phyloP scores from a whole-genome alignment of 2,329 filamentous ascomycete genomes.

The Conoideocrella luteorostrata region DNA sequence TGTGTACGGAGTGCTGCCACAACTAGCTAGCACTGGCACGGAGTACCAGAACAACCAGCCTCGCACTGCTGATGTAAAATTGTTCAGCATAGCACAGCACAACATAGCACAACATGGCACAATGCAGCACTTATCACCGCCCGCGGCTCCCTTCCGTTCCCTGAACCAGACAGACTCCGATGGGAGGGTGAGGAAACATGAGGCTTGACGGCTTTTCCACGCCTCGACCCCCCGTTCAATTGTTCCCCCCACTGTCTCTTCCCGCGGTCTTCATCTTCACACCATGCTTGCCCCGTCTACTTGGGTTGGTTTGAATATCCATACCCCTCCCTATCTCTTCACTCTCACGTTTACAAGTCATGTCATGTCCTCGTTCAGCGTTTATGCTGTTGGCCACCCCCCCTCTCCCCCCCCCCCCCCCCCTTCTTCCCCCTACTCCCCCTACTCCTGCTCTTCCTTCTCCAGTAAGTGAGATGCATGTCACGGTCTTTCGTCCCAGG shows the following conservation, averaged over 20 bases:
- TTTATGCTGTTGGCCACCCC: background rate
- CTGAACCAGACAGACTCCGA: constrained; percentile 8
- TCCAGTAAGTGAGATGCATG: constrained; percentile 5
- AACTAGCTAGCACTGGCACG: too few relatives aligned
- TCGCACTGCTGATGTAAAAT: too few relatives aligned
- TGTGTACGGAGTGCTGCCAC: too few relatives aligned
- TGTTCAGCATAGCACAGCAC: too few relatives aligned
- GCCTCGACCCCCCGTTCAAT: background rate
- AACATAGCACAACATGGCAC: too few relatives aligned
- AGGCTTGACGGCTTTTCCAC: background rate
- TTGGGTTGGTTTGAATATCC: background rate
- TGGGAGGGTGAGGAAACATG: background rate
- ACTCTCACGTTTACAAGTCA: background rate
- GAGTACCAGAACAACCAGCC: too few relatives aligned
- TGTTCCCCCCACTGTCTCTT: background rate
- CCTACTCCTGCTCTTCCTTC: constrained; percentile 8
- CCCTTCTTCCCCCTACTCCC: background rate
- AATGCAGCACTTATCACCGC: too few relatives aligned
- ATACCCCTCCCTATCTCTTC: background rate
- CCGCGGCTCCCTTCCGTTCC: too few relatives aligned
- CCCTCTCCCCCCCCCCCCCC: constrained; percentile 7
- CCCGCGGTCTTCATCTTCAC: background rate
- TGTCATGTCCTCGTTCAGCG: background rate
- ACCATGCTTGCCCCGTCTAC: background rate
- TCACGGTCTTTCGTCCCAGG: constrained; percentile 12